phyloP scores from a whole-genome alignment of 306 rosid genomes.

The Cicer judaicum region DNA sequence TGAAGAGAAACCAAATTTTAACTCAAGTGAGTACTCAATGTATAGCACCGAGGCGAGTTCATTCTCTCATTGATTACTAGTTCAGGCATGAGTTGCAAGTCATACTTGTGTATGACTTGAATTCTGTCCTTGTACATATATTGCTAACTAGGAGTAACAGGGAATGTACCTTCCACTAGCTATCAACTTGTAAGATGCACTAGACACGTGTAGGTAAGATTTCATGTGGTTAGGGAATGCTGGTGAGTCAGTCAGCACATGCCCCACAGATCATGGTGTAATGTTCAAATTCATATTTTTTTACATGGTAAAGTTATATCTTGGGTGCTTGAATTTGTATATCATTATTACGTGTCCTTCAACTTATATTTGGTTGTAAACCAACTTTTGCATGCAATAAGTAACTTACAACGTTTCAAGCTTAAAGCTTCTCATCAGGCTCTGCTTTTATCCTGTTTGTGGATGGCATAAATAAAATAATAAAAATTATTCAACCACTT shows the following conservation, averaged over 20 bases:
- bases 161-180: slow-evolving; percentile 38
- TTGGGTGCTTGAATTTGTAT: slow-evolving; percentile 51
- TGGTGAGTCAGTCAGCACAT: slow-evolving; percentile 41
- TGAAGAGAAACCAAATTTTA: slow-evolving; percentile 82
- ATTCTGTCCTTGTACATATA: slow-evolving; percentile 52
- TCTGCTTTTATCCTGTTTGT: slow-evolving; percentile 22
- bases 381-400: slow-evolving; percentile 33
- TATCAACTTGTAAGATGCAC: slow-evolving; percentile 42
- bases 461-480: background rate
- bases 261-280: slow-evolving; percentile 43
- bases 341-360: slow-evolving; percentile 2
- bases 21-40: slow-evolving; percentile 82
- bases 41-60: slow-evolving; percentile 82
- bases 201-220: slow-evolving; percentile 42
- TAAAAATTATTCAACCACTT: background rate
- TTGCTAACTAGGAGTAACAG: slow-evolving; percentile 45
- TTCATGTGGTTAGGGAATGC: slow-evolving; percentile 36
- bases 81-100: slow-evolving; percentile 50
- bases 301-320: slow-evolving; percentile 43
- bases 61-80: slow-evolving; percentile 61
- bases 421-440: slow-evolving; percentile 3
- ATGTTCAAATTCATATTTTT: slow-evolving; percentile 48
- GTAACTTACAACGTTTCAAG: slow-evolving; percentile 1
- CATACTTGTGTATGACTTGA: slow-evolving; percentile 41
- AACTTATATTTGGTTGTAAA: slow-evolving; percentile 34